Percentiles rank a stretch among this genome's conserved stretches.
phyloP scores from a whole-genome alignment of 805 yeast species.

The Lipomyces yamadae region DNA sequence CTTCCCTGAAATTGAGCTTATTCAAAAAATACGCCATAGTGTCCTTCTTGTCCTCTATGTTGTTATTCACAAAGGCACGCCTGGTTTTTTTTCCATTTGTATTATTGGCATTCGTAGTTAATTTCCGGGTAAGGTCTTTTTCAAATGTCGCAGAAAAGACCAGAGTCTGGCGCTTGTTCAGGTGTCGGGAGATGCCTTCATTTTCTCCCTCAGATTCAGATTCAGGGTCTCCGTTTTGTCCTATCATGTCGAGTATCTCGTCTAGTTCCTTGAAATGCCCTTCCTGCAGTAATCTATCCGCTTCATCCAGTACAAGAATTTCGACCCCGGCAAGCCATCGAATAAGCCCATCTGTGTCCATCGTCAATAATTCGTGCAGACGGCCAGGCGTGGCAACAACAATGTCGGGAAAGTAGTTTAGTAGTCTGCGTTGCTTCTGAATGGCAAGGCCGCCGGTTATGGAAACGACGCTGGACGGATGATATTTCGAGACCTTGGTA shows the following conservation, averaged over 20 bases:
- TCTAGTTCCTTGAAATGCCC: conserved; percentile 96
- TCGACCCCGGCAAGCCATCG: conserved; percentile 53
- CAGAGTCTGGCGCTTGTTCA: conserved; percentile 68
- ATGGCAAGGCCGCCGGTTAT: conserved; percentile 95
- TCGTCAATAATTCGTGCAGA: conserved; percentile 71
- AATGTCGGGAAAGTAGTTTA: conserved; percentile 70
- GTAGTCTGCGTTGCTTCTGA: conserved; percentile 85
- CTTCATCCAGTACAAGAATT: conserved; percentile 83
- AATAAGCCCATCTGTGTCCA: conserved; percentile 52
- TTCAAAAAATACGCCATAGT: conserved; percentile 67
- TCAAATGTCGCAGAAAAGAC: conserved; percentile 97
- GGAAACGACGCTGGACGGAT: conserved; percentile 65
- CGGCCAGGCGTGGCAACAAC: conserved; percentile 97
- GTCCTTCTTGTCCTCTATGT: conserved; percentile 51
- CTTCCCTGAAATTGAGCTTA: conserved; percentile 72
- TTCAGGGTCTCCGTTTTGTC: conserved; percentile 47
- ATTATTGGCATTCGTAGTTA: conserved; percentile 52
- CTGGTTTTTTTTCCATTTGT: conserved; percentile 37
- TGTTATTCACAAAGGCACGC: conserved; percentile 25
- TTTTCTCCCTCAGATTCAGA: conserved; percentile 49
- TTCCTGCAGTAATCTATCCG: conserved; percentile 91
- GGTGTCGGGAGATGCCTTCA: not conserved
- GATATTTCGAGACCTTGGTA: conserved; percentile 52
- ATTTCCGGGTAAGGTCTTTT: conserved; percentile 75
- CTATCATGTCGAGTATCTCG: conserved; percentile 69